Percentiles rank a stretch among this genome's conserved stretches.
Conservation (phyloP, 495 filamentous ascomycete species). For the Penicillium crystallinum region DNA sequence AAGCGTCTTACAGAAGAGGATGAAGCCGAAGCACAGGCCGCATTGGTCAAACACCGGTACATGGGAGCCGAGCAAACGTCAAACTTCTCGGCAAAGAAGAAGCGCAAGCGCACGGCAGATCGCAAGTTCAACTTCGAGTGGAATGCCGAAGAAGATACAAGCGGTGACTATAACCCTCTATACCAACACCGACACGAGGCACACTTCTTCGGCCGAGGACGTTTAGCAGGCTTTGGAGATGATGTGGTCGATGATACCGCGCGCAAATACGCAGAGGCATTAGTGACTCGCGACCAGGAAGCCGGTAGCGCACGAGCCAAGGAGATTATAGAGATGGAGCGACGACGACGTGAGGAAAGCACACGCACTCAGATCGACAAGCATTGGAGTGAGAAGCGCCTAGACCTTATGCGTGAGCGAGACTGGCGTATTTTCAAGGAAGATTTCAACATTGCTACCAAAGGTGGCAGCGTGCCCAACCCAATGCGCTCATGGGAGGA, state of each 20-base stretch:
- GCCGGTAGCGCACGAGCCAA: constrained; percentile 71
- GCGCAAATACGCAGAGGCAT: constrained; percentile 68
- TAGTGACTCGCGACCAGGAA: constrained; percentile 74
- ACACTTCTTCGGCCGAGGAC: constrained; percentile 75
- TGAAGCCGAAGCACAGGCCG: constrained; percentile 60
- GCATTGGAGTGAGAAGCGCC: constrained; percentile 95
- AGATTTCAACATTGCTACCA: constrained; percentile 95
- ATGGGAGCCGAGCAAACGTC: constrained; percentile 89
- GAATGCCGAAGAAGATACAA: constrained; percentile 95
- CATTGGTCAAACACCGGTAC: constrained; percentile 74
- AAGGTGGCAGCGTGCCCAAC: constrained; percentile 85
- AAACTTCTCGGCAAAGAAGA: constrained; percentile 94
- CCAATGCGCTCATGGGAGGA: constrained; percentile 96
- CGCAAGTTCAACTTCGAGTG: constrained; percentile 99
- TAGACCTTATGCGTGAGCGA: constrained; percentile 94
- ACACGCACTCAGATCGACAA: constrained; percentile 69
- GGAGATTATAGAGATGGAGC: constrained; percentile 85
- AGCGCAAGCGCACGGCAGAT: constrained; percentile 85
- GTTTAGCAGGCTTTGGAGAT: constrained; percentile 78
- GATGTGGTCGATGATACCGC: constrained; percentile 65
- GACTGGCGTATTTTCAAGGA: constrained; percentile 99
- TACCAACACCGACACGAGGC: constrained; percentile 71
- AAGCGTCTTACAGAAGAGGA: constrained; percentile 59
- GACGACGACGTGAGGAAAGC: constrained; percentile 68
- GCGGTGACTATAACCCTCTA: constrained; percentile 80